Base-by-base conservation (phyloP, 257 asterid genomes). In the Solanum medicagineum region DNA sequence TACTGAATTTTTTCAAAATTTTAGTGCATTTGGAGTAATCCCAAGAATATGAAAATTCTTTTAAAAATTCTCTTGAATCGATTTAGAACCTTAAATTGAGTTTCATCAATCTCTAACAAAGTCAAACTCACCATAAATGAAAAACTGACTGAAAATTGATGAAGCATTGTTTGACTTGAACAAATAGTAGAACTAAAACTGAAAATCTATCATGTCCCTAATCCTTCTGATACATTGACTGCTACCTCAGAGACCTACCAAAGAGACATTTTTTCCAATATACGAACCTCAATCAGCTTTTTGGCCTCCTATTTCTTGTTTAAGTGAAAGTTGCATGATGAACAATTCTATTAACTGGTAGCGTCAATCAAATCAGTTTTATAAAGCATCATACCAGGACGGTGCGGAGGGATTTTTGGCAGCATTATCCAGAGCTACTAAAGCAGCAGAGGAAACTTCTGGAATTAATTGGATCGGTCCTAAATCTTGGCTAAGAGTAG, bases 281-380 rank as follows among this genome's bases (percentile, higher is more conserved):
- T 62, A 94, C 90, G 11, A 86, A 92, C 89, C 87, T 95, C 91
- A 95, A 90, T 89, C 92, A 83, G 55, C 91, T 71, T 13, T 82
- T 93, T 22, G 96, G 89, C 88, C 87, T 93, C 91, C 95, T 93
- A 26, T 26, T 26, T 1, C 29, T 26, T 26, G 1, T 26, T 26
- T 26, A 26, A 26, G 29, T 26, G 29, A 26, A 26, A 26, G 29
- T 26, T 26, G 29, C 29, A 26, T 1, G 29, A 26, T 26, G 29
- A 26, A 26, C 29, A 26, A 26, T 26, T 26, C 29, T 26, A 26
- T 26, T 26, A 26, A 1, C 29, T 26, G 29, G 29, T 26, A 26
- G 29, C 29, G 29, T 26, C 29, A 40, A 40, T 6, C 44, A 40
- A 40, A 40, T 40, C 5, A 40, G 1, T 6, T 40, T 40, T 40